Conservation (phyloP, 768 basidiomycete species). For the Hygrocybe coccinea region DNA sequence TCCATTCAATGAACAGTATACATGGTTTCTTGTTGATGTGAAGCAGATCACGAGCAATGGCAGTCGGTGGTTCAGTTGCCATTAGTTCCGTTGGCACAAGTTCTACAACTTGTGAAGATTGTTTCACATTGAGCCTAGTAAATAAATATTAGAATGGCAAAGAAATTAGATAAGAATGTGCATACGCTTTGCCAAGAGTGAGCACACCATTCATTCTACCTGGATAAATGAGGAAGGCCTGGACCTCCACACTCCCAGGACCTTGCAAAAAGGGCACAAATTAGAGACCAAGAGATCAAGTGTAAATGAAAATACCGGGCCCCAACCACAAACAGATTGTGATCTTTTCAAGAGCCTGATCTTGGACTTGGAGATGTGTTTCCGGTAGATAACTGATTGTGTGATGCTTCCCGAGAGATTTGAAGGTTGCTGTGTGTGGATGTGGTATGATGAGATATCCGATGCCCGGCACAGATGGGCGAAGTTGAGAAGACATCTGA, state of each 20-base stretch:
- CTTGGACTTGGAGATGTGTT: too few relatives aligned
- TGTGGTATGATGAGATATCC: too few relatives aligned
- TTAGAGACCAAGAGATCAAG: too few relatives aligned
- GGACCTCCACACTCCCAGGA: neutral
- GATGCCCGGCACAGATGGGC: too few relatives aligned
- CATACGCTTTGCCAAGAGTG: neutral
- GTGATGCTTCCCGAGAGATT: too few relatives aligned
- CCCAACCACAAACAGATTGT: too few relatives aligned
- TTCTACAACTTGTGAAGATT: neutral
- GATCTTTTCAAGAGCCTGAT: too few relatives aligned
- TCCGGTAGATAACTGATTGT: too few relatives aligned
- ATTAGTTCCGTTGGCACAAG: neutral
- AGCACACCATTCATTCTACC: neutral
- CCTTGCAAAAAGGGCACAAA: neutral
- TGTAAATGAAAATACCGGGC: too few relatives aligned
- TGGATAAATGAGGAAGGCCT: neutral
- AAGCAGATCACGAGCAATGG: conserved; percentile 1
- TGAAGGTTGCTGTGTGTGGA: too few relatives aligned
- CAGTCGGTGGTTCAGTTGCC: neutral
- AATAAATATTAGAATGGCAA: neutral
- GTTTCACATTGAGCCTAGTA: neutral
- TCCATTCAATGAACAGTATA: neutral
- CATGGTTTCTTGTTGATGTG: neutral
- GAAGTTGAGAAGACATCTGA: too few relatives aligned
- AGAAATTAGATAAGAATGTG: neutral